phyloP scores from a whole-genome alignment of 148 eudicot genomes.

The Amaranthus cruentus region DNA sequence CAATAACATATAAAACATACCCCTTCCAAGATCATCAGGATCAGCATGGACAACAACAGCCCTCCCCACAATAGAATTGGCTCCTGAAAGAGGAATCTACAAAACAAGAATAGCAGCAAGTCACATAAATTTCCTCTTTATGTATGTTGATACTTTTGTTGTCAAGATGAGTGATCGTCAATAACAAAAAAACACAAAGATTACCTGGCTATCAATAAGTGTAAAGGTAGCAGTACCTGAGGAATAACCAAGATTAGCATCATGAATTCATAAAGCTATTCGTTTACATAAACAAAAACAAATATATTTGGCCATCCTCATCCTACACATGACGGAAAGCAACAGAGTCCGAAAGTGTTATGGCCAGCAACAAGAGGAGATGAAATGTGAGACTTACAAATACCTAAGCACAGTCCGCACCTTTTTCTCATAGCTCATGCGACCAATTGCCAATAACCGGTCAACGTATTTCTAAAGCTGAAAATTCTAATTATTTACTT shows the following conservation, averaged over 20 bases:
- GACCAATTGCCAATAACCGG: not conserved
- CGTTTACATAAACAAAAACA: not conserved
- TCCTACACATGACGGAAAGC: not conserved
- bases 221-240: conserved; percentile 81
- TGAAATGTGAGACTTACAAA: not conserved
- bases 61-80: conserved; percentile 84
- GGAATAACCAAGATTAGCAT: conserved; percentile 9
- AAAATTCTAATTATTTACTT: not conserved
- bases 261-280: not conserved
- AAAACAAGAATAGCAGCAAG: conserved; percentile 9
- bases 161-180: not conserved
- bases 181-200: not conserved
- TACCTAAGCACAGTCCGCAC: not conserved
- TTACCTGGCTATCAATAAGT: conserved; percentile 73
- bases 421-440: not conserved
- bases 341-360: not conserved
- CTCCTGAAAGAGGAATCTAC: conserved; percentile 84
- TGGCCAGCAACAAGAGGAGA: not conserved
- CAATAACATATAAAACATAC: conserved; percentile 26
- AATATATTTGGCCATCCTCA: not conserved
- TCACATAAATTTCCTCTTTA: not conserved
- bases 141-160: not conserved
- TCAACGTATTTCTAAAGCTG: not conserved
- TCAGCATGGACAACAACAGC: conserved; percentile 98
- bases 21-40: conserved; percentile 96